Conservation (phyloP, 441 rosid species). For the Corymbia calophylla region DNA sequence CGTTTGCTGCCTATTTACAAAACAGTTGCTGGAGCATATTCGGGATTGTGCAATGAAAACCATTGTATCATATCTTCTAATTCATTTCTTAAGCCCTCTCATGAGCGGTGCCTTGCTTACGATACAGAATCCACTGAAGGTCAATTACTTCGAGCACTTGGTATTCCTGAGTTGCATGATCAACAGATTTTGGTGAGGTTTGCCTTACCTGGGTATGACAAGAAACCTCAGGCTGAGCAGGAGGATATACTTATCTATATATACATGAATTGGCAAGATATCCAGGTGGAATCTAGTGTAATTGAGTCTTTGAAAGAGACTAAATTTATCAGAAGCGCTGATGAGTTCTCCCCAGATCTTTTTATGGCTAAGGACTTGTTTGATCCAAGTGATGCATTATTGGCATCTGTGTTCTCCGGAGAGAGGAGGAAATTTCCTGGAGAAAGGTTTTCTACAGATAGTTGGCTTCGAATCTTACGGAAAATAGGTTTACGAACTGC, state of each 20-base stretch:
- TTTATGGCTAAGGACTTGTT: conserved; percentile 77
- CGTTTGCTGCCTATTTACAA: conserved; percentile 84
- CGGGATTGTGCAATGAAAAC: conserved; percentile 47
- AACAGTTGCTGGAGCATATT: conserved; percentile 70
- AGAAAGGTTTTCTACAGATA: conserved; percentile 80
- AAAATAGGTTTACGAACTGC: conserved; percentile 81
- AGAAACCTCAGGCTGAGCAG: conserved; percentile 68
- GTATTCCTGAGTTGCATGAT: conserved; percentile 78
- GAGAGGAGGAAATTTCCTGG: conserved; percentile 94
- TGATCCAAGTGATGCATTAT: conserved; percentile 86
- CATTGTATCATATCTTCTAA: conserved; percentile 71
- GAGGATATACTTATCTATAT: conserved; percentile 74
- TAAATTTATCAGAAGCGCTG: conserved; percentile 75
- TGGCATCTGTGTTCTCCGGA: conserved; percentile 81
- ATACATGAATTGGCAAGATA: conserved; percentile 68
- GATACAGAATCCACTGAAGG: conserved; percentile 59
- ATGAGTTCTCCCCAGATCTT: conserved; percentile 65
- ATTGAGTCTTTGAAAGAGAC: conserved; percentile 80
- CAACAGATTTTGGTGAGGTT: conserved; percentile 86
- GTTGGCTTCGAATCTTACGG: conserved; percentile 89
- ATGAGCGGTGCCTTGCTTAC: conserved; percentile 75
- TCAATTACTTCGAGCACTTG: conserved; percentile 74
- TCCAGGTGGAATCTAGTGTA: conserved; percentile 69
- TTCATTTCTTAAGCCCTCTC: conserved; percentile 82
- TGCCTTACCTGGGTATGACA: conserved; percentile 80